These are phyloP conservation scores for Hirschioporus abietinus DNA, from an alignment of 768 basidiomycete genomes.

Conservation along the genomic window DNA sequence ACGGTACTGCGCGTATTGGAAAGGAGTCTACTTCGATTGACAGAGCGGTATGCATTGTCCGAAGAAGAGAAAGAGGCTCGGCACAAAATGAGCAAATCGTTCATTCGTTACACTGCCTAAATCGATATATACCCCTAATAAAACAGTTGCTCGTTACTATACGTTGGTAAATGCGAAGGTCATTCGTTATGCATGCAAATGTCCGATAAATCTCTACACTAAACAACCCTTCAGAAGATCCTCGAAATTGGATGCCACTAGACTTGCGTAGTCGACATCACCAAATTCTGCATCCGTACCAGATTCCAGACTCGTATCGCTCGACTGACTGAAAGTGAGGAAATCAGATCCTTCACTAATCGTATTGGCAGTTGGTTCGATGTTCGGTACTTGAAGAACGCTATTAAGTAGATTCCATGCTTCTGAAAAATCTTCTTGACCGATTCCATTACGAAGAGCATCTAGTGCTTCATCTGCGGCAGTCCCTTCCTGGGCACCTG, in stretches of 20 bases:
- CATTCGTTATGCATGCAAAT: background rate
- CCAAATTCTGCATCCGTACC: background rate
- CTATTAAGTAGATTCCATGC: background rate
- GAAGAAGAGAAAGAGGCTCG: background rate
- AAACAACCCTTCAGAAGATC: slow-evolving; percentile 5
- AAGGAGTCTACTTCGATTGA: slow-evolving; percentile 39
- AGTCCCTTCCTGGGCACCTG: background rate
- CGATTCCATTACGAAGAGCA: slow-evolving; percentile 1
- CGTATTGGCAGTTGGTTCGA: background rate
- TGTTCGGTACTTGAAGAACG: background rate
- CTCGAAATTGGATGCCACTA: slow-evolving; percentile 2
- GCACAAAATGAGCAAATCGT: background rate
- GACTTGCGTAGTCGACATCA: background rate
- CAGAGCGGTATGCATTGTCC: slow-evolving; percentile 28
- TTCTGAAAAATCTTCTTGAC: slow-evolving; percentile 2
- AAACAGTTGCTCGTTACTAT: background rate
- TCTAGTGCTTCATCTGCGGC: background rate
- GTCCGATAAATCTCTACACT: background rate
- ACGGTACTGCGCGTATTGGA: slow-evolving; percentile 60
- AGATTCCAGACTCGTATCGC: background rate
- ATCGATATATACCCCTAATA: background rate
- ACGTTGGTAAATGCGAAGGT: background rate
- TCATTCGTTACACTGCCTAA: background rate
- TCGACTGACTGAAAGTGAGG: background rate
- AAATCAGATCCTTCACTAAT: background rate